Evolutionary conservation across 345 rosid genomes (phyloP).

Genomic region (Heritiera fomes): DNA sequence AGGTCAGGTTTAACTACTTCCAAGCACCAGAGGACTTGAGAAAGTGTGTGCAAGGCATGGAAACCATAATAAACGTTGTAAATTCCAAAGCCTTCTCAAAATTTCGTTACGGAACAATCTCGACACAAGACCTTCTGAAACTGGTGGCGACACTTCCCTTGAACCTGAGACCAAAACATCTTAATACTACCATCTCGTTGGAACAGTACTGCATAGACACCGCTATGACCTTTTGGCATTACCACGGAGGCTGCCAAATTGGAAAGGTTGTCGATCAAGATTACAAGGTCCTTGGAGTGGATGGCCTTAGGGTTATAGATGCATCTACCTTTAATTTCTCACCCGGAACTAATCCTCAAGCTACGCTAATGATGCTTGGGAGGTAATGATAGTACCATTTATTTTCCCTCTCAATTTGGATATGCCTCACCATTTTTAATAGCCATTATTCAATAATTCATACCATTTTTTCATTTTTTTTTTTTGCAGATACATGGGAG

Average conservation of each 20-base stretch:
- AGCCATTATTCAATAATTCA: neutral
- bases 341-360: conserved; percentile 80
- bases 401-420: neutral
- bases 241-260: conserved; percentile 75
- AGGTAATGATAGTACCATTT: conserved; percentile 39
- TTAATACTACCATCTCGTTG: conserved; percentile 34
- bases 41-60: conserved; percentile 61
- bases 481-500: conserved; percentile 46
- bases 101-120: conserved; percentile 41
- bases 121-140: conserved; percentile 41
- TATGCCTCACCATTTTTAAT: neutral
- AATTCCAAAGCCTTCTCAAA: conserved; percentile 52
- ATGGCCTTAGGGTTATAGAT: conserved; percentile 56
- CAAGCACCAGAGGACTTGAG: conserved; percentile 64
- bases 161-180: conserved; percentile 61
- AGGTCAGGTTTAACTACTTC: conserved; percentile 72
- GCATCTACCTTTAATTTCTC: conserved; percentile 56
- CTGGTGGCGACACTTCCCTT: conserved; percentile 48
- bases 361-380: conserved; percentile 85
- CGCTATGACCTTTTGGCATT: conserved; percentile 75
- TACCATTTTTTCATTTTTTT: neutral
- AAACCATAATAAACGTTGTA: conserved; percentile 47
- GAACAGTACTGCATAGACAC: conserved; percentile 70
- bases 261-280: conserved; percentile 57
- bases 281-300: conserved; percentile 56